Evolutionary conservation across 202 grass and related monocot genomes (phyloP).

Genomic region (Schoenoplectus tabernaemontani): DNA sequence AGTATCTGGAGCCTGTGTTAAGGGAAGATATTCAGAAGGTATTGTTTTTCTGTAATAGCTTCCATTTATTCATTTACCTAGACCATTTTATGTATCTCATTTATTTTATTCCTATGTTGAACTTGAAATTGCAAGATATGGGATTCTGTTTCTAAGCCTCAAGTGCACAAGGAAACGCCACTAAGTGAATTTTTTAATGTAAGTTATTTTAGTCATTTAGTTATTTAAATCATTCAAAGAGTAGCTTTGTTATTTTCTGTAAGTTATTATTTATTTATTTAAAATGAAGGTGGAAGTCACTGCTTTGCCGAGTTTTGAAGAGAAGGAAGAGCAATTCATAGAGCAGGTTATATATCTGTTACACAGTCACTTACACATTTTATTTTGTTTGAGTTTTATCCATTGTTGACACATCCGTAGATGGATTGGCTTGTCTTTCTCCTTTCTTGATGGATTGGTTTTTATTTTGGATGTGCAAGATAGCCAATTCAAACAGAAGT

Average conservation of each 20-base stretch:
- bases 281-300: conserved; percentile 73
- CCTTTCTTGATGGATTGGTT: not conserved
- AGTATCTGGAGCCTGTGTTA: conserved; percentile 49
- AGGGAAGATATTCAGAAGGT: conserved; percentile 80
- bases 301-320: conserved; percentile 85
- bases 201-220: conserved; percentile 20
- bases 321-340: conserved; percentile 72
- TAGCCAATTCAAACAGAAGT: not conserved
- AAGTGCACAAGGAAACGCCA: conserved; percentile 56
- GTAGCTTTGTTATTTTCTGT: not conserved
- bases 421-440: not conserved
- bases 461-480: not conserved
- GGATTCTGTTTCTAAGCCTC: conserved; percentile 65
- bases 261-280: not conserved
- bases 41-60: conserved; percentile 1
- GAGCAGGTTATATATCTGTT: conserved; percentile 42
- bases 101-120: not conserved
- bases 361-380: not conserved
- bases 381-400: not conserved
- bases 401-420: not conserved
- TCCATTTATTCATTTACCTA: no score
- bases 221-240: no score
- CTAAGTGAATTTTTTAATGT: conserved; percentile 95
- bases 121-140: conserved; percentile 58
- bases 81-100: conserved; percentile 14